These are phyloP conservation scores for Rosa hybrid DNA, from an alignment of 331 rosid species.

Conservation along the genomic window DNA sequence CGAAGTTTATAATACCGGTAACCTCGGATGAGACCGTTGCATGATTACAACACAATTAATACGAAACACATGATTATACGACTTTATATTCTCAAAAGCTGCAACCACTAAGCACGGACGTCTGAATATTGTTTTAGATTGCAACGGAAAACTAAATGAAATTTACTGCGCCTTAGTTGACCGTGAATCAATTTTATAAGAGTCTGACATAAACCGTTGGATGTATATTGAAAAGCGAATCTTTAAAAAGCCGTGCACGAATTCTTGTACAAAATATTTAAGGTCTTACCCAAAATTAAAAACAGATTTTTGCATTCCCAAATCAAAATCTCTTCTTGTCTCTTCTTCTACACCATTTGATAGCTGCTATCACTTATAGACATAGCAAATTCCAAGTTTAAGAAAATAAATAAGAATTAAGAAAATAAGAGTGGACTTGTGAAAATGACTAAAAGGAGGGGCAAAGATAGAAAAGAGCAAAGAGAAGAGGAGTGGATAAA, in stretches of 20 bases:
- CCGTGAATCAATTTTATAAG: neutral
- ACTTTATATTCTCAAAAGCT: neutral
- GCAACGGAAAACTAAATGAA: neutral
- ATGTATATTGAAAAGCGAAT: neutral
- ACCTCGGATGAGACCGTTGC: neutral
- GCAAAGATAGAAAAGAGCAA: conserved; percentile 11
- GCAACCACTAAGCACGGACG: neutral
- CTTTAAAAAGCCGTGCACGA: neutral
- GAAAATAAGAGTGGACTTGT: neutral
- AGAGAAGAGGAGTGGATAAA: conserved; percentile 31
- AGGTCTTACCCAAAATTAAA: neutral
- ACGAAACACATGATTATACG: neutral
- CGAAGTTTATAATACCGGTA: neutral
- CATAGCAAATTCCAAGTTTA: neutral
- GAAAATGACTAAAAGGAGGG: conserved; percentile 1
- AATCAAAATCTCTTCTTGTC: neutral
- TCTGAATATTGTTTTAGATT: neutral
- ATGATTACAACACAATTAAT: neutral
- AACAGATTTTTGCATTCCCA: neutral
- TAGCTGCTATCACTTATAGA: no score
- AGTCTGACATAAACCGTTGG: neutral
- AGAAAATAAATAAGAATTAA: neutral
- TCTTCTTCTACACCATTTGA: neutral
- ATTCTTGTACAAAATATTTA: neutral
- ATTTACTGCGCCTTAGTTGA: neutral